These are phyloP conservation scores for Kuraishia cidri DNA, from an alignment of 805 yeast species.

Conservation along the genomic window DNA sequence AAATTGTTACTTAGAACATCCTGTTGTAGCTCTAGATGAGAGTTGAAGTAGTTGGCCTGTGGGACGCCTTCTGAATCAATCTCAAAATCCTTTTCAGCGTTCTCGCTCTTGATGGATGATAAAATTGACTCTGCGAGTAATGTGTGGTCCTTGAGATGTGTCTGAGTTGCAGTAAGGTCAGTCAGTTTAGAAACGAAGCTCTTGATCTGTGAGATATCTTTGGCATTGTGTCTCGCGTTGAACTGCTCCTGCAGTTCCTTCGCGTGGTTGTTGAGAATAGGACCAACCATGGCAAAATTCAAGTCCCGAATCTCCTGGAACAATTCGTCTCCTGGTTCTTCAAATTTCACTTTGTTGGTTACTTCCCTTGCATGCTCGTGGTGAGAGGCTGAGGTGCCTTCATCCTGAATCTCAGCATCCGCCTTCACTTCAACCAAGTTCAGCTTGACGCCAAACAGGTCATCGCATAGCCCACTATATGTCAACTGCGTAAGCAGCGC, in stretches of 20 bases:
- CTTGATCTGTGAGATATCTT: constrained; percentile 57
- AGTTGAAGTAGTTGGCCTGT: constrained; percentile 31
- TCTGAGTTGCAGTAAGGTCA: constrained; percentile 58
- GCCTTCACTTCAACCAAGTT: constrained; percentile 19
- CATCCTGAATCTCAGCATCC: constrained; percentile 5
- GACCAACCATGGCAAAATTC: constrained; percentile 78
- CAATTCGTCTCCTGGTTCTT: constrained; percentile 34
- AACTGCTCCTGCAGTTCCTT: constrained; percentile 60
- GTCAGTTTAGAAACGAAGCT: constrained; percentile 64
- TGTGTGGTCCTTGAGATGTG: constrained; percentile 64
- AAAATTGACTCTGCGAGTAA: constrained; percentile 60
- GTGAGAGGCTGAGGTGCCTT: background rate
- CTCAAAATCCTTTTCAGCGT: constrained; percentile 9
- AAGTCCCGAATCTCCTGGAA: constrained; percentile 45
- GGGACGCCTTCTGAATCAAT: constrained; percentile 9
- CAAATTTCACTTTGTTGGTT: constrained; percentile 8
- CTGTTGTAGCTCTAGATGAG: constrained; percentile 55
- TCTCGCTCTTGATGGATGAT: constrained; percentile 27
- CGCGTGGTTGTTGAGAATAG: constrained; percentile 61
- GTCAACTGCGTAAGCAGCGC: constrained; percentile 70
- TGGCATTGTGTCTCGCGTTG: constrained; percentile 47
- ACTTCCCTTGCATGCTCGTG: constrained; percentile 4
- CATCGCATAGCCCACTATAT: constrained; percentile 77
- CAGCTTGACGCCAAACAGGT: constrained; percentile 43
- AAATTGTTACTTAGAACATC: constrained; percentile 50